Evolutionary conservation across 331 rosid genomes (phyloP).

Genomic region (Phaseolus coccineus): DNA sequence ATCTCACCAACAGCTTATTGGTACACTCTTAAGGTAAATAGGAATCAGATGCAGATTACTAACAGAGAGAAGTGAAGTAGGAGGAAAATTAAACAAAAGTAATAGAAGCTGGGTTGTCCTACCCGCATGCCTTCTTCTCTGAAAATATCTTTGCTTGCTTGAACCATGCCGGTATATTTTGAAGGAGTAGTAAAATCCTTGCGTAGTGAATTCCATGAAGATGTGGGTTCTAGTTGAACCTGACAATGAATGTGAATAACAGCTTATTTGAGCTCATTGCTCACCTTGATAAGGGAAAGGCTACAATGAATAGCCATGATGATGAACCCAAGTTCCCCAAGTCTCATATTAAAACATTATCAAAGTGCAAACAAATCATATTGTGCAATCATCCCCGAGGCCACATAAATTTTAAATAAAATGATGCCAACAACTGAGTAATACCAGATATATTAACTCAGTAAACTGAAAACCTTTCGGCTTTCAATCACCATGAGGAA

Average conservation of each 20-base stretch:
- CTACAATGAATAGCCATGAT: conserved; percentile 32
- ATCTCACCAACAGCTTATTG: conserved; percentile 4
- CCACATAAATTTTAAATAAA: conserved; percentile 1
- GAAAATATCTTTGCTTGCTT: conserved; percentile 87
- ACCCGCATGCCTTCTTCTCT: conserved; percentile 95
- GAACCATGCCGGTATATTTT: conserved; percentile 91
- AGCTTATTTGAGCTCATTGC: conserved; percentile 36
- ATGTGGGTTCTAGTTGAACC: conserved; percentile 97
- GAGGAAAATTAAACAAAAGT: not conserved
- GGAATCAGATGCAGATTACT: conserved; percentile 5
- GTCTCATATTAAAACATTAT: conserved; percentile 20
- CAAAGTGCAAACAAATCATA: conserved; percentile 23
- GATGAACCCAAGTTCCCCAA: conserved; percentile 34
- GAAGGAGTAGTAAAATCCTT: conserved; percentile 65
- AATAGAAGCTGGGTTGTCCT: conserved; percentile 42
- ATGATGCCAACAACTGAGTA: not conserved
- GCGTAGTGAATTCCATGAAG: conserved; percentile 71
- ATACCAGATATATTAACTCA: not conserved
- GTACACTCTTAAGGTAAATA: conserved; percentile 17
- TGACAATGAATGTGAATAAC: conserved; percentile 45
- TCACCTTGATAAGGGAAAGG: conserved; percentile 25
- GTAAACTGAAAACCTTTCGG: not conserved
- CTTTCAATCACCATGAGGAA: not conserved
- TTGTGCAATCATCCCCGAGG: conserved; percentile 19
- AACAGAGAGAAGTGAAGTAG: conserved; percentile 27